Conservation (phyloP, 208 protist species). For the Trypanosoma platydactyli region DNA sequence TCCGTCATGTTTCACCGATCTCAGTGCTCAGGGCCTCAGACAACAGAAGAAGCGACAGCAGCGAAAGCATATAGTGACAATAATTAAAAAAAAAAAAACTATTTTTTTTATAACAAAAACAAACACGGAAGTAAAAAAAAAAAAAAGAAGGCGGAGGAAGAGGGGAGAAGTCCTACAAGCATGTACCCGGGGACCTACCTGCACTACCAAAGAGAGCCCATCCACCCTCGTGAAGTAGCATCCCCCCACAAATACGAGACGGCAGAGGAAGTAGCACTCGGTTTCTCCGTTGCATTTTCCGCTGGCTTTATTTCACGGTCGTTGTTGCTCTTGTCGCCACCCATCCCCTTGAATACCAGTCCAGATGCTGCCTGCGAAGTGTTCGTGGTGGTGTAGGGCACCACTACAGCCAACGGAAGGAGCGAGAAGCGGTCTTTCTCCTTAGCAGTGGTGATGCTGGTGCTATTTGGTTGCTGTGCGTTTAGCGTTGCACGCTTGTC, state of each 20-base stretch:
- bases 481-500: neutral
- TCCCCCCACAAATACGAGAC: conserved; percentile 8
- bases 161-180: neutral
- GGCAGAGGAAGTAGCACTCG: neutral
- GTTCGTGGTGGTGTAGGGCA: neutral
- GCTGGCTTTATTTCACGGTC: too few relatives aligned
- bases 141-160: conserved; percentile 12
- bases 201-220: conserved; percentile 20
- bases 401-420: conserved; percentile 11
- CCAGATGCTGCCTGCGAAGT: conserved; percentile 4
- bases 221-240: conserved; percentile 14
- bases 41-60: too few relatives aligned
- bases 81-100: neutral
- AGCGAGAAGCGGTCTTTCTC: conserved; percentile 27
- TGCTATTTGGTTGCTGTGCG: neutral
- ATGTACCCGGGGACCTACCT: neutral
- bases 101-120: too few relatives aligned
- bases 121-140: conserved; percentile 14
- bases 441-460: neutral
- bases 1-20: too few relatives aligned
- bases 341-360: too few relatives aligned
- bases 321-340: too few relatives aligned
- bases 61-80: conserved; percentile 11
- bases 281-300: too few relatives aligned
- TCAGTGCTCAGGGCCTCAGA: too few relatives aligned